Evolutionary conservation across 257 asterid genomes (phyloP), one percentile per base, ranked within the genome.

Genomic region (Capsicum baccatum): DNA sequence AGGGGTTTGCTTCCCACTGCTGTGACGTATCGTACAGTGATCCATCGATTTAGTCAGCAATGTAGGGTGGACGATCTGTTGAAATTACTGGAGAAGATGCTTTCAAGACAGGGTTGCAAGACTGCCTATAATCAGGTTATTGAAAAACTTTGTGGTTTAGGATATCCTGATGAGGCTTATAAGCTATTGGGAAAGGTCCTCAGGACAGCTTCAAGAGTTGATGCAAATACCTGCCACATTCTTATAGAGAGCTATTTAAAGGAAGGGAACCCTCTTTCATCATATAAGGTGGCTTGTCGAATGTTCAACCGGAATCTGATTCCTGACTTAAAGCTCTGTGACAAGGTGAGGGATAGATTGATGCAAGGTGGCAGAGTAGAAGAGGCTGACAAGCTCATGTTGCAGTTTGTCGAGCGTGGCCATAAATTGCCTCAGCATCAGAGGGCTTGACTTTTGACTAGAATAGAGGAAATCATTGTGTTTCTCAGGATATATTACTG

Each of bases 381-480:
- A 15, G 98, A 96, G 91, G 95, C 99, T 9, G 98, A 96, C 89
- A 92, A 89, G 88, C 98, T 93, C 73, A 93, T 96, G 91, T 88
- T 94, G 84, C 89, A 90, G 79, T 93, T 96, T 86, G 99, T 96
- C 68, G 97, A 94, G 87, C 95, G 91, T 37, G 98, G 98, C 26
- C 88, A 84, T 73, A 73, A 86, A n/a, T 68, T 92, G 60, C 85
- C 91, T 63, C 73, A 86, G 58, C 79, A 74, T 83, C 84, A 82
- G 67, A 76, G 81, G 48, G 12, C 81, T 13, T 76, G 48, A 76
- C 8, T 76, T 76, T 52, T 76, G 80, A 73, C 10, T 73, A 48
- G 59, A 48, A 47, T 4, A 71, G 79, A 71, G 79, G 37, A 71
- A n/a, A 71, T 71, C 79, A n/a, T 71, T 70, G 56, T 70, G 79